Percentiles rank a stretch among this genome's conserved stretches.
Evolutionary conservation across 2,329 filamentous ascomycete species (phyloP).

Genomic region (Xylariaceae sp.): DNA sequence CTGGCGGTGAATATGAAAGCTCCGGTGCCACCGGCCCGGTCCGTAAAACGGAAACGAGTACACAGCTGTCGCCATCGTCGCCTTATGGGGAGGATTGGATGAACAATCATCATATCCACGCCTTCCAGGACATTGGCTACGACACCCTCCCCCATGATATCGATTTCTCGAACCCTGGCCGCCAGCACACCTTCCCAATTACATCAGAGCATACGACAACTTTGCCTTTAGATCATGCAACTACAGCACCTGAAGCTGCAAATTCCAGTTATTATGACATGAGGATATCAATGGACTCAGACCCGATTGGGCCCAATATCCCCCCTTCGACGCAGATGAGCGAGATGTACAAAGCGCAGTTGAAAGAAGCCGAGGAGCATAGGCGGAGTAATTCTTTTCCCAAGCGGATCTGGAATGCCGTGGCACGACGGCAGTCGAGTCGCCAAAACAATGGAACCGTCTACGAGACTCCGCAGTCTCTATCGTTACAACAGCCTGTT

Average conservation of each 20-base stretch:
- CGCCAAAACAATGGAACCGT: slow-evolving; percentile 26
- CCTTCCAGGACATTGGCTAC: slow-evolving; percentile 18
- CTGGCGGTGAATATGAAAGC: slow-evolving; percentile 22
- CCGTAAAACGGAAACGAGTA: not conserved
- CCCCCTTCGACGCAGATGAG: slow-evolving; percentile 32
- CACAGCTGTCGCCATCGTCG: slow-evolving; percentile 20
- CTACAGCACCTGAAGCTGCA: slow-evolving; percentile 28
- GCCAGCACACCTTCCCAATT: slow-evolving; percentile 23
- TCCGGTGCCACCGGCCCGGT: slow-evolving; percentile 17
- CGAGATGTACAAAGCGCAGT: slow-evolving; percentile 33
- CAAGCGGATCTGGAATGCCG: slow-evolving; percentile 27
- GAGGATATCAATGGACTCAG: slow-evolving; percentile 34
- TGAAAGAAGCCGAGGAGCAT: slow-evolving; percentile 29
- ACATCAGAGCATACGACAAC: slow-evolving; percentile 18
- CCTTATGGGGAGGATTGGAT: slow-evolving; percentile 23
- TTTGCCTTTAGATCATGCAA: slow-evolving; percentile 21
- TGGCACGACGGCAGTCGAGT: slow-evolving; percentile 32
- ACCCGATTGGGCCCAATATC: slow-evolving; percentile 25
- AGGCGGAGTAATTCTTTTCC: slow-evolving; percentile 31
- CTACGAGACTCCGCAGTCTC: slow-evolving; percentile 18
- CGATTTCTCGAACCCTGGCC: slow-evolving; percentile 24
- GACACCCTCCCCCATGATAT: slow-evolving; percentile 23
- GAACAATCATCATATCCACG: slow-evolving; percentile 19
- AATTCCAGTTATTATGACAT: slow-evolving; percentile 35
- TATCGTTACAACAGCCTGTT: slow-evolving; percentile 24